Percentiles rank a stretch among this genome's conserved stretches.
These are phyloP conservation scores for Aspergillus bridgeri DNA, from an alignment of 495 filamentous ascomycete genomes.

Conservation along the genomic window DNA sequence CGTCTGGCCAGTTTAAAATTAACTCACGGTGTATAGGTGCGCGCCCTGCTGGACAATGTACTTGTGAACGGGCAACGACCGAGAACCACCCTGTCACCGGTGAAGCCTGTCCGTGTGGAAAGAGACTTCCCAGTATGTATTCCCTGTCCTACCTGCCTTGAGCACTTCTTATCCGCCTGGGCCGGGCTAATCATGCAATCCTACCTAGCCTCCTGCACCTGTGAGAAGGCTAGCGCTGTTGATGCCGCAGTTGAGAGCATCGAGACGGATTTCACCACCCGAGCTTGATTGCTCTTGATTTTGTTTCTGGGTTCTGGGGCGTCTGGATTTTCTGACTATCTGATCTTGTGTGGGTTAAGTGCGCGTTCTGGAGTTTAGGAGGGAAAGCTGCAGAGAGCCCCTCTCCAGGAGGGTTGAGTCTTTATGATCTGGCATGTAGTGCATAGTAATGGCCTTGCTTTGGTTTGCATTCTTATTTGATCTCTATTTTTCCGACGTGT, in stretches of 20 bases:
- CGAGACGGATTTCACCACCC: conserved; percentile 81
- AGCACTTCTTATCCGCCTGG: not conserved
- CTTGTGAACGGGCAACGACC: conserved; percentile 65
- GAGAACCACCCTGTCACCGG: conserved; percentile 66
- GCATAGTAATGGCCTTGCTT: not conserved
- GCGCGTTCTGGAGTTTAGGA: not conserved
- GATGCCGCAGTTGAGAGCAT: conserved; percentile 40
- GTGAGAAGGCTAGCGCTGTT: conserved; percentile 64
- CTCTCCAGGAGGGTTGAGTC: not conserved
- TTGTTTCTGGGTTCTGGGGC: not conserved
- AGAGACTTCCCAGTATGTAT: conserved; percentile 62
- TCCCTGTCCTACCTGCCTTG: conserved; percentile 4
- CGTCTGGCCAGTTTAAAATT: not conserved
- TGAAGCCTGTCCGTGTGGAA: conserved; percentile 71
- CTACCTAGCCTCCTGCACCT: conserved; percentile 71
- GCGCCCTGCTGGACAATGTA: conserved; percentile 77
- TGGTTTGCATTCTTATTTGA: not conserved
- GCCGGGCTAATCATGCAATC: not conserved
- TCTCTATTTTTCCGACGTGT: not conserved
- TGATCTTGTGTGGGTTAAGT: conserved; percentile 2
- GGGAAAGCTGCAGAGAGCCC: not conserved
- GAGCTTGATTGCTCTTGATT: not conserved
- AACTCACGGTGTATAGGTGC: conserved; percentile 37
- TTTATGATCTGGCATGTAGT: not conserved
- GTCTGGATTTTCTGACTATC: not conserved